Base-by-base conservation (phyloP, 495 filamentous ascomycete genomes). In the Hypoxylon intermedium region DNA sequence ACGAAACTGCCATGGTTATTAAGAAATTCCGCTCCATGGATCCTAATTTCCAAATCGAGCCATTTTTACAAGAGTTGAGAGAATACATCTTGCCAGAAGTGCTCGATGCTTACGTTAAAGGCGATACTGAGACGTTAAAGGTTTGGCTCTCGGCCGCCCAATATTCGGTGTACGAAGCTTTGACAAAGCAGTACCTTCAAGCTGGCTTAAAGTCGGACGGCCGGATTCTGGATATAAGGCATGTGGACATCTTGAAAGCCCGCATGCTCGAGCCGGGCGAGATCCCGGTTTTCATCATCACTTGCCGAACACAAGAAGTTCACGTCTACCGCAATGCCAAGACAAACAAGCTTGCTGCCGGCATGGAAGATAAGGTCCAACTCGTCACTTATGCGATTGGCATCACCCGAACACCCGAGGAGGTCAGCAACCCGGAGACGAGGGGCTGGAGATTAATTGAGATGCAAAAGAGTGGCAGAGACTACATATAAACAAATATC, bases 71-170 rank as follows among this genome's bases (percentile, higher is more conserved):
- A 46, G 94, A 98, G 54, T 89, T 98, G 75, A 88, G 94, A 66
- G 95, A 98, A 77, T 98, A 98, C 74, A 98, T 98, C 58, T 83
- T 98, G 5, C 94, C 94, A 1, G 94, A 98, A 73, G 95, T 98
- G 2, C 85, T 98, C 6, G 94, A 98, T 66, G 95, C 95, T 4
- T 98, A 98, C 60, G 94, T 98, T 47, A 97, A 95, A 78, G 94
- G 92, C 47, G 95, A 98, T 70, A 81, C 86, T 12, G 92, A 95
- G 69, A 93, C 89, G 0, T 80, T 98, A 33, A 93, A 92, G 73
- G 82, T 93, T 11, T 98, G 94, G 94, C 86, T 98, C 5, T 94
- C 90, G 0, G 95, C 92, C 28, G 92, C 94, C 2, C 94, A 98
- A 71, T 98, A 87, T 75, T 88, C 87, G 24, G 94, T 98, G 61